Evolutionary conservation across 768 basidiomycete genomes (phyloP).

Genomic region (Favolaschia claudopus): DNA sequence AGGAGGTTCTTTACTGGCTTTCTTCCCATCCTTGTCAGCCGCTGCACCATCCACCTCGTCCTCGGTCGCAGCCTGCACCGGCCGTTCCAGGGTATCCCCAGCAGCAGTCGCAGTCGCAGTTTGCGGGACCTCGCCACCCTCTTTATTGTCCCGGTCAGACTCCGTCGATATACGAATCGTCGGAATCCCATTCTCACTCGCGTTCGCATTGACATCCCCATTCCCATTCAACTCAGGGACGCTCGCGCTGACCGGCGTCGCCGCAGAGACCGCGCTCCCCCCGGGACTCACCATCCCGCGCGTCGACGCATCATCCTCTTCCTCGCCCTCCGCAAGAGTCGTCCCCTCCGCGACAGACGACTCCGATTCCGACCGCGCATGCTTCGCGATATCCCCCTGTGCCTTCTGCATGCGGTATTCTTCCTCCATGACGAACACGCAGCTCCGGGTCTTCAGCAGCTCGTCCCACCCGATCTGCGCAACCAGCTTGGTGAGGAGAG

Average conservation of each 20-base stretch:
- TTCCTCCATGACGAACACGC: constrained; percentile 99
- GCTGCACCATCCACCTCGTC: constrained; percentile 40
- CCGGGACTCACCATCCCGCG: constrained; percentile 53
- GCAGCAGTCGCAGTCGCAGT: constrained; percentile 36
- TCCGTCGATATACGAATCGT: constrained; percentile 84
- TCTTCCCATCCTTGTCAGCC: constrained; percentile 4
- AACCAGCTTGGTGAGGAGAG: constrained; percentile 89
- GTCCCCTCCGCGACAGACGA: constrained; percentile 31
- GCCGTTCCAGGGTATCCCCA: constrained; percentile 49
- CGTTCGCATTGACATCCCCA: constrained; percentile 11
- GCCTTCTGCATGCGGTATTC: constrained; percentile 98
- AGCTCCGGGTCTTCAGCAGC: constrained; percentile 90
- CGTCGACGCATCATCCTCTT: constrained; percentile 73
- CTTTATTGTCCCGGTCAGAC: constrained; percentile 57
- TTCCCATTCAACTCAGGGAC: constrained; percentile 30
- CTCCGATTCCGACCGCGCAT: constrained; percentile 31
- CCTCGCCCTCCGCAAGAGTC: constrained; percentile 35
- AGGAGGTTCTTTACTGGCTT: constrained; percentile 41
- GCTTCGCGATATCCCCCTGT: constrained; percentile 64
- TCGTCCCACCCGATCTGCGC: constrained; percentile 99
- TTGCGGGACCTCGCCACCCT: constrained; percentile 36
- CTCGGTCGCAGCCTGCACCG: constrained; percentile 60
- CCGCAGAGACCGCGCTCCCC: constrained; percentile 5
- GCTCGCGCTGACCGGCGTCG: constrained; percentile 34
- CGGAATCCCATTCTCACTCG: constrained; percentile 48